Conservation (phyloP, 805 yeast species). For the Candida golubevii region DNA sequence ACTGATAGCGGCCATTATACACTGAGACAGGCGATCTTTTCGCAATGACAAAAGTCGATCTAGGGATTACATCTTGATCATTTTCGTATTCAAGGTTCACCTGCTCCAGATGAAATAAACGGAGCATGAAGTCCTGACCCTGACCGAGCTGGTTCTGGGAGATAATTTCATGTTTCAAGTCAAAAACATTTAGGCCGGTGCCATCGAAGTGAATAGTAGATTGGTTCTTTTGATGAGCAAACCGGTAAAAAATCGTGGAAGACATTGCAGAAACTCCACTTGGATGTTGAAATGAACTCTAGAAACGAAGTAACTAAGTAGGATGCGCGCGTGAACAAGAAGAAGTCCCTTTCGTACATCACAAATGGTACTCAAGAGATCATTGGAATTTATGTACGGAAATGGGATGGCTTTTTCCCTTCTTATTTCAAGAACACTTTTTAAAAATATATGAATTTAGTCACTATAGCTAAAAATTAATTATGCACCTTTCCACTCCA, state of each 20-base stretch:
- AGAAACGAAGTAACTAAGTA: too few relatives aligned
- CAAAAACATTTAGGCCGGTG: constrained; percentile 93
- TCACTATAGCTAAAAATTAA: too few relatives aligned
- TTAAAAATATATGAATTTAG: too few relatives aligned
- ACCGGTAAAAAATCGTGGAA: constrained; percentile 81
- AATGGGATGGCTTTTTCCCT: too few relatives aligned
- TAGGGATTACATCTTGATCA: constrained; percentile 85
- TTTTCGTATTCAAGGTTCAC: constrained; percentile 72
- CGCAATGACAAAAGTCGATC: constrained; percentile 81
- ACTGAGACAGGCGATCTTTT: constrained; percentile 58
- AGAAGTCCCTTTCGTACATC: too few relatives aligned
- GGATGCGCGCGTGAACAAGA: too few relatives aligned
- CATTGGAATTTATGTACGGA: too few relatives aligned
- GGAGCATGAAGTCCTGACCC: constrained; percentile 79
- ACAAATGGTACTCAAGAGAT: too few relatives aligned
- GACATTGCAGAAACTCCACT: constrained; percentile 48
- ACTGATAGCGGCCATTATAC: constrained; percentile 28
- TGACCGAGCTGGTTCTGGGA: constrained; percentile 73
- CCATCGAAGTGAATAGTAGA: constrained; percentile 88
- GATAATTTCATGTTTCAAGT: constrained; percentile 86
- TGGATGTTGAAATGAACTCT: too few relatives aligned
- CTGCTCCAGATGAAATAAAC: constrained; percentile 53
- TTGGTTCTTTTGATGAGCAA: constrained; percentile 76
- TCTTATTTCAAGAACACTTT: too few relatives aligned
- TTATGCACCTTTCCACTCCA: too few relatives aligned